Percentiles rank a stretch among this genome's conserved stretches.
Evolutionary conservation across 2,329 filamentous ascomycete genomes (phyloP).

Genomic region (Xylariales sp.): DNA sequence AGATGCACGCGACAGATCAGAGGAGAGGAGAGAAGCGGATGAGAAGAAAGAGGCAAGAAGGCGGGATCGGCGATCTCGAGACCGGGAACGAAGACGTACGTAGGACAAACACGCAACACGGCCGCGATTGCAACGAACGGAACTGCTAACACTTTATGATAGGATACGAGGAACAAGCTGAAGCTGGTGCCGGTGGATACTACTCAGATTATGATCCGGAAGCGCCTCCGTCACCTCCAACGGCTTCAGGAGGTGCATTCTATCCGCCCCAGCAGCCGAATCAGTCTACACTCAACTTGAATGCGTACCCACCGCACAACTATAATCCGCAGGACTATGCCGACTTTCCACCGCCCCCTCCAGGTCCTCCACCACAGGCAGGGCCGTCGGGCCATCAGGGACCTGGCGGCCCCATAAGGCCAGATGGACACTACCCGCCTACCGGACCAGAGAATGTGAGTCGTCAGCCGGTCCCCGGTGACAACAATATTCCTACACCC

Average conservation of each 20-base stretch:
- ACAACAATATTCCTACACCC: constrained; percentile 13
- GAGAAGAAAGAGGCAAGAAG: constrained; percentile 19
- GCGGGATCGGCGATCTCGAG: constrained; percentile 27
- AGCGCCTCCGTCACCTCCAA: constrained; percentile 21
- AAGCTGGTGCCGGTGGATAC: constrained; percentile 16
- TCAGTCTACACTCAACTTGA: constrained; percentile 21
- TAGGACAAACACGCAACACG: too few species aligned
- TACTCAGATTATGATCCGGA: constrained; percentile 15
- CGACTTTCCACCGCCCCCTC: constrained; percentile 19
- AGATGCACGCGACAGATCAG: constrained; percentile 19
- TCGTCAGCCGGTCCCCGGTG: constrained; percentile 20
- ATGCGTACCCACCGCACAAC: constrained; percentile 17
- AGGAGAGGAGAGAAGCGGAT: constrained; percentile 24
- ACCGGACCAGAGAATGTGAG: constrained; percentile 29
- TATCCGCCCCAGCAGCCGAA: constrained; percentile 23
- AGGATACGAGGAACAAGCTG: constrained; percentile 26
- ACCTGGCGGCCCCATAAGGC: constrained; percentile 8
- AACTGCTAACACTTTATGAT: not conserved
- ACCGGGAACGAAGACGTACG: constrained; percentile 29
- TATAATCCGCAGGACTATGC: constrained; percentile 25
- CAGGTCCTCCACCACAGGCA: constrained; percentile 15
- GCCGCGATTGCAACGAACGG: too few species aligned
- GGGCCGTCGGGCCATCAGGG: constrained; percentile 8
- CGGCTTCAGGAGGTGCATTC: constrained; percentile 22
- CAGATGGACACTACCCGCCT: constrained; percentile 6